Conservation (phyloP, 2,329 filamentous ascomycete species). For the Shiraia bambusicola region DNA sequence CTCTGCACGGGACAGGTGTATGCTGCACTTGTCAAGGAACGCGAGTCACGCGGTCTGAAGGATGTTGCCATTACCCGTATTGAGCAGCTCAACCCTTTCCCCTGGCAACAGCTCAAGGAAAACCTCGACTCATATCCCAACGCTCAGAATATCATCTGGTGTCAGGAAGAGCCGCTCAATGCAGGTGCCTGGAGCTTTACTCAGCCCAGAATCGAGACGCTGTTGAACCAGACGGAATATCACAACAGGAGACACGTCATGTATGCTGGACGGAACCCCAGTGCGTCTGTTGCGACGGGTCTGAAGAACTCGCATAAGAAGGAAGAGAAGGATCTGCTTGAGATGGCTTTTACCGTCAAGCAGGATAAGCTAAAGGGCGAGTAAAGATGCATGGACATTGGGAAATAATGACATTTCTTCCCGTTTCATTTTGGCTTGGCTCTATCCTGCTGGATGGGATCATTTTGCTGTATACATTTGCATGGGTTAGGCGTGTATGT, state of each 20-base stretch:
- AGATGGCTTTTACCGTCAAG: conserved; percentile 63
- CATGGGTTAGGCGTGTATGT: conserved; percentile 33
- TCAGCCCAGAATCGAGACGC: conserved; percentile 95
- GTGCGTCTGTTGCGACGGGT: conserved; percentile 90
- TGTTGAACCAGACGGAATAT: conserved; percentile 88
- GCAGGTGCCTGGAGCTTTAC: conserved; percentile 95
- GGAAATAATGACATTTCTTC: conserved; percentile 5
- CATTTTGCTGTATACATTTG: conserved; percentile 30
- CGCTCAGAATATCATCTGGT: conserved; percentile 95
- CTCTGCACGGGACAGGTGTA: conserved; percentile 96
- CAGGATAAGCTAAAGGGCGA: conserved; percentile 69
- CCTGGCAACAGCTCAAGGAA: conserved; percentile 93
- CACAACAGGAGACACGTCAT: conserved; percentile 95
- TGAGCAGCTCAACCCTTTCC: conserved; percentile 98
- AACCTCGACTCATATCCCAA: conserved; percentile 97
- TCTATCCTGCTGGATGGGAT: conserved; percentile 10
- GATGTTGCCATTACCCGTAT: conserved; percentile 92
- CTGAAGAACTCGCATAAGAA: conserved; percentile 84
- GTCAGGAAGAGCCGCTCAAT: conserved; percentile 96
- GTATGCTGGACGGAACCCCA: conserved; percentile 93
- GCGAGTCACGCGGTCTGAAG: conserved; percentile 80
- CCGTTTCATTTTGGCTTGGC: conserved; percentile 1
- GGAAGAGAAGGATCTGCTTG: conserved; percentile 84
- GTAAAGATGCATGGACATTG: conserved; percentile 39
- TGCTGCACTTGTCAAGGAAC: conserved; percentile 85